Conservation (phyloP, 2,329 filamentous ascomycete species). For the Colletotrichum orbiculare region DNA sequence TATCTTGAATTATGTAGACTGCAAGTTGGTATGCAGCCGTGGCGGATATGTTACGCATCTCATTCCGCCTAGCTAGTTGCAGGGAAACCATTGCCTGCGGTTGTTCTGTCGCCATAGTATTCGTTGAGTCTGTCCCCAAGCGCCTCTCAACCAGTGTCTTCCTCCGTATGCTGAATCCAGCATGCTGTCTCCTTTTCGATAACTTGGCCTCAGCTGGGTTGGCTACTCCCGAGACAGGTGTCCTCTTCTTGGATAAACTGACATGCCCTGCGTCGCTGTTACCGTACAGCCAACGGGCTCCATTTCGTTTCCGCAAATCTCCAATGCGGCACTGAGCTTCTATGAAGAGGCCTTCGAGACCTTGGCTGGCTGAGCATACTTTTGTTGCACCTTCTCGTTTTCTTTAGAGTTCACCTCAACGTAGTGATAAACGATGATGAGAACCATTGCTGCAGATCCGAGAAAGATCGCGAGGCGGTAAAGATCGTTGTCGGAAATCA, state of each 20-base stretch:
- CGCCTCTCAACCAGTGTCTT: too few relatives aligned
- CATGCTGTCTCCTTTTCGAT: not conserved
- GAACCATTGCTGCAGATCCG: slow-evolving; percentile 86
- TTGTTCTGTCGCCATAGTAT: too few relatives aligned
- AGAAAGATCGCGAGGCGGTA: slow-evolving; percentile 95
- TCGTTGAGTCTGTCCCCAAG: too few relatives aligned
- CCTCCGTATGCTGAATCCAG: not conserved
- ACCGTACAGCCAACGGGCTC: too few relatives aligned
- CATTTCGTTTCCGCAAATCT: not conserved
- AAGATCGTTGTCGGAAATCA: slow-evolving; percentile 95
- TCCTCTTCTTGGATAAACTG: too few relatives aligned
- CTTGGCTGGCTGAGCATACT: slow-evolving; percentile 40
- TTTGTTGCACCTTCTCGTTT: slow-evolving; percentile 44
- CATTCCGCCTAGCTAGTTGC: not conserved
- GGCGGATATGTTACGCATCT: slow-evolving; percentile 3
- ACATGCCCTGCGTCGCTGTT: too few relatives aligned
- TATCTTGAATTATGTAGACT: slow-evolving; percentile 10
- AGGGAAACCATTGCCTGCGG: not conserved
- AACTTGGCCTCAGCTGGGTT: too few relatives aligned
- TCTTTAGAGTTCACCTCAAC: slow-evolving; percentile 87
- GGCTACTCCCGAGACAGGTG: too few relatives aligned
- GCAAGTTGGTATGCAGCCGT: not conserved
- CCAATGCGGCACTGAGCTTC: not conserved
- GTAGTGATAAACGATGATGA: slow-evolving; percentile 96
- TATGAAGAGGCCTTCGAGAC: slow-evolving; percentile 27